These are phyloP conservation scores for Sugiyamaella grinbergsii DNA, from an alignment of 1,139 yeast genomes.

Conservation along the genomic window DNA sequence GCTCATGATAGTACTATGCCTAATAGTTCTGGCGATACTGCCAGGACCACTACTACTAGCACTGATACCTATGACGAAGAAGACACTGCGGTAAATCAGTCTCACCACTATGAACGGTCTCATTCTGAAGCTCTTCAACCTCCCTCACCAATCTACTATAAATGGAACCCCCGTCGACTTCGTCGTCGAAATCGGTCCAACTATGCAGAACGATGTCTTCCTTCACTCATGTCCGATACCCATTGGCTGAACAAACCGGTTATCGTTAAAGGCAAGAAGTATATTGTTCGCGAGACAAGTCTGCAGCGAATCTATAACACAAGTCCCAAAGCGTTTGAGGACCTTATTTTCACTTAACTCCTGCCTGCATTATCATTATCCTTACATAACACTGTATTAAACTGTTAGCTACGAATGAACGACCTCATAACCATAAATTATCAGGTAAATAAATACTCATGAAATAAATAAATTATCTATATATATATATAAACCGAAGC, in stretches of 20 bases:
- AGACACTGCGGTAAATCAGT: constrained; percentile 19
- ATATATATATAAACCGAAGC: background rate
- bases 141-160: constrained; percentile 21
- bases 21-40: too few species aligned
- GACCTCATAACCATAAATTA: too few species aligned
- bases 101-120: constrained; percentile 6
- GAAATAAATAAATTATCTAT: too few species aligned
- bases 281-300: constrained; percentile 29
- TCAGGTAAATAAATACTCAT: too few species aligned
- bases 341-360: background rate
- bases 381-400: background rate
- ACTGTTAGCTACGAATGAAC: too few species aligned
- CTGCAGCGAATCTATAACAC: constrained; percentile 9
- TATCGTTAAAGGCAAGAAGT: constrained; percentile 33
- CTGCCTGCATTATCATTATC: constrained; percentile 6
- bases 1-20: too few species aligned
- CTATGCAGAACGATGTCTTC: constrained; percentile 40
- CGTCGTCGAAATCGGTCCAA: constrained; percentile 32
- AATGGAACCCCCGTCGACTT: constrained; percentile 38
- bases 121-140: constrained; percentile 1
- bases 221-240: constrained; percentile 38
- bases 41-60: too few species aligned
- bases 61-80: constrained; percentile 25
- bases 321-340: background rate
- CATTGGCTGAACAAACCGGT: constrained; percentile 41